Base-by-base conservation (phyloP, 2,329 filamentous ascomycete genomes). In the Colletotrichum salicis region DNA sequence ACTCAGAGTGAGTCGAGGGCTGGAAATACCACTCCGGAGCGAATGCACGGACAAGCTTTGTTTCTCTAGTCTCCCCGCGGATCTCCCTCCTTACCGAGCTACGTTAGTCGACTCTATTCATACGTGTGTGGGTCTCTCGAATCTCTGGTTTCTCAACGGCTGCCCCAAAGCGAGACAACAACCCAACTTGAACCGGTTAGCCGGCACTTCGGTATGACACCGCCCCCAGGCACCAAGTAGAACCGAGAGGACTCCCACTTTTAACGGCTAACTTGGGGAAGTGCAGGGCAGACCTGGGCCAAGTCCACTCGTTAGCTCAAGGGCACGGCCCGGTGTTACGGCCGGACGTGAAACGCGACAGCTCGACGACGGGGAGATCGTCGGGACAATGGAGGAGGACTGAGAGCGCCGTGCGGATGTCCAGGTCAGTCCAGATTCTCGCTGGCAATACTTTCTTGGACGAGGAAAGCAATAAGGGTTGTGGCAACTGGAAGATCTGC, bases 321-420 rank as follows among this genome's bases (percentile, higher is more conserved):
- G 70, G 55, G 70, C 70, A 72, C 70, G 70, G 70, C 55, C 59
- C 45, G 54, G 70, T 59, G 59, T 65, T 60, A 56, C 66, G 70
- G 66, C 55, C 27, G 29, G 37, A 61, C 27, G 37, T 70, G 70
- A 72, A 72, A 72, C 70, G 12, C 65, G 65, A 72, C 70, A 72
- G 65, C 59, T 70, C 31, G 29, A 48, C 54, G 37, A 60, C 27
- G 45, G 35, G 48, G 60, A 15, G 64, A 70, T 72, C 65, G 65
- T 64, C 65, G 37, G 65, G 59, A 64, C 65, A 56, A 57, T 63
- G 58, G 19, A 29, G 31, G 65, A 60, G 70, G 65, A 68, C 59
- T 64, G 70, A 69, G 70, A 64, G 60, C 31, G 55, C 48, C 37
- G 22, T 41, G 37, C 45, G 48, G 29, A 27, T 35, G 10, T 55